Percentiles rank a stretch among this genome's conserved stretches.
Evolutionary conservation across 768 basidiomycete genomes (phyloP).

Genomic region (Coprinopsis cinerea): DNA sequence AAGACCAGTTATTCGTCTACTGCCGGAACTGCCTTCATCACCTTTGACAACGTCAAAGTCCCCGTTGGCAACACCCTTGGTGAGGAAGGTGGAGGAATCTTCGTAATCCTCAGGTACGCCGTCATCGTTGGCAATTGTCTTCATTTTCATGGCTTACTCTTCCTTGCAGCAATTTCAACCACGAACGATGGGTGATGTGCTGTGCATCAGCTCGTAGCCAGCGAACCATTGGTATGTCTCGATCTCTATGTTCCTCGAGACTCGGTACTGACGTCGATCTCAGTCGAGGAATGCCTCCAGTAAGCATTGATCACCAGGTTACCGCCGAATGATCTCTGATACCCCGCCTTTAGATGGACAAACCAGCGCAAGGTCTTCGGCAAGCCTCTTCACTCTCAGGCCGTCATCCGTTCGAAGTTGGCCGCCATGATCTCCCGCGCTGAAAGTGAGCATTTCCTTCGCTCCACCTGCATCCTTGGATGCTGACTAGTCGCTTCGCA

Average conservation of each 20-base stretch:
- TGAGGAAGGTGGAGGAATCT: constrained; percentile 63
- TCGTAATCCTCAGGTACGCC: constrained; percentile 42
- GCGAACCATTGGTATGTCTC: constrained; percentile 12
- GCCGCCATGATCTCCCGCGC: too few species aligned
- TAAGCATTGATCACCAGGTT: neutral
- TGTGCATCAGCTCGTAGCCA: constrained; percentile 52
- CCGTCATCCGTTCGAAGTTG: constrained; percentile 84
- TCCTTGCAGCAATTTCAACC: constrained; percentile 80
- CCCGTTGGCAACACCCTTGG: constrained; percentile 84
- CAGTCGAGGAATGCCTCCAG: constrained; percentile 1
- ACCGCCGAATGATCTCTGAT: too few species aligned
- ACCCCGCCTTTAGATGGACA: too few species aligned
- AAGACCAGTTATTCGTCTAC: constrained; percentile 73
- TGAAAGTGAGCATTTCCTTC: constrained; percentile 67
- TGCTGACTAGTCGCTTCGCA: too few species aligned
- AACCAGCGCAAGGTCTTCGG: constrained; percentile 90
- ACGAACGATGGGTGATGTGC: constrained; percentile 91
- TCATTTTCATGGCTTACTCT: constrained; percentile 2
- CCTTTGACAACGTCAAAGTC: constrained; percentile 77
- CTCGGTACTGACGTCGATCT: neutral
- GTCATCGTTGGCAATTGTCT: neutral
- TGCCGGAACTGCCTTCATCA: constrained; percentile 76
- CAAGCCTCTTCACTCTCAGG: constrained; percentile 75
- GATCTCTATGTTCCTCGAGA: neutral
- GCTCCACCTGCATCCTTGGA: too few species aligned